These are phyloP conservation scores for Rusavskia elegans DNA, from an alignment of 495 filamentous ascomycete species.

Conservation along the genomic window DNA sequence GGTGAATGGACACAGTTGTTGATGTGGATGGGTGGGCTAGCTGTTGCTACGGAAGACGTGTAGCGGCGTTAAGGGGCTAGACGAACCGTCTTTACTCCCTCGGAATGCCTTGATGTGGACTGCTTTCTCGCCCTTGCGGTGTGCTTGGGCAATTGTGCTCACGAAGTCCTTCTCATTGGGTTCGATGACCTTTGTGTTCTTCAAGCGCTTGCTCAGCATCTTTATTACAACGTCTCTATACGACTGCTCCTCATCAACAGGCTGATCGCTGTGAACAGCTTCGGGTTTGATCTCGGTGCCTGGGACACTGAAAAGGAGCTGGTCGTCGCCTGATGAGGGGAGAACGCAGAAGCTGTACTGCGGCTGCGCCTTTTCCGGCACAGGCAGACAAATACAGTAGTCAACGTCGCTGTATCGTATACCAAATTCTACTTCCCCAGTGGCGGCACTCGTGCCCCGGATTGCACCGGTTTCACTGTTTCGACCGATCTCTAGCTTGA, in stretches of 20 bases:
- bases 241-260: constrained; percentile 33
- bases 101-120: constrained; percentile 83
- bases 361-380: constrained; percentile 77
- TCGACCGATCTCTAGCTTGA: constrained; percentile 50
- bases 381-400: constrained; percentile 65
- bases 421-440: constrained; percentile 50
- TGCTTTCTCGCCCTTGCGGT: constrained; percentile 79
- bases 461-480: constrained; percentile 38
- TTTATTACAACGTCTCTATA: constrained; percentile 47
- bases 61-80: not conserved
- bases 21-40: not conserved
- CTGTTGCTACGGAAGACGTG: not conserved
- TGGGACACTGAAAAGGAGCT: constrained; percentile 71
- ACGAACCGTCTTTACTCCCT: constrained; percentile 74
- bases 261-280: constrained; percentile 27
- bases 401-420: constrained; percentile 65
- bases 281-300: constrained; percentile 55
- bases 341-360: constrained; percentile 86
- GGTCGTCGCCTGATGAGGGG: constrained; percentile 51
- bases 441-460: constrained; percentile 48
- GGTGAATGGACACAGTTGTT: too few species aligned
- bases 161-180: constrained; percentile 64
- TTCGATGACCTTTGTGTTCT: constrained; percentile 40
- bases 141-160: constrained; percentile 60
- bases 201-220: constrained; percentile 43